These are phyloP conservation scores for Septoria linicola DNA, from an alignment of 2,329 filamentous ascomycete genomes.

Conservation along the genomic window DNA sequence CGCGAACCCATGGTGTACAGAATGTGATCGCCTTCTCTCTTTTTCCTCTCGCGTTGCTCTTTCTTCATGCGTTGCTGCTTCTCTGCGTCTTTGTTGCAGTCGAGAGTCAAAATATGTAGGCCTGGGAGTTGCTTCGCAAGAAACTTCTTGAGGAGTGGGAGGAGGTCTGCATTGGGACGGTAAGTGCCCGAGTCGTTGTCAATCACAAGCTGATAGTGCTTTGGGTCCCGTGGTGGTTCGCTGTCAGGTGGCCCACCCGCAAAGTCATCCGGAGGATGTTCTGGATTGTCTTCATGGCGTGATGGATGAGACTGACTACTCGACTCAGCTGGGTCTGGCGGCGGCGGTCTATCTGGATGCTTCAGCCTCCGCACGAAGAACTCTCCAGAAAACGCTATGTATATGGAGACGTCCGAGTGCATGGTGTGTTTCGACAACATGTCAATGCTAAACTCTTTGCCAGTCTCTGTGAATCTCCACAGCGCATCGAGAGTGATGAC, in stretches of 20 bases:
- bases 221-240: conserved; percentile 53
- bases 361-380: conserved; percentile 79
- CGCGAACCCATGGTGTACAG: conserved; percentile 55
- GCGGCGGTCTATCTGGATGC: conserved; percentile 43
- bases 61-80: conserved; percentile 72
- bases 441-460: conserved; percentile 92
- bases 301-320: conserved; percentile 46
- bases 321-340: conserved; percentile 48
- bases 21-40: conserved; percentile 55
- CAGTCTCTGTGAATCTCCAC: conserved; percentile 90
- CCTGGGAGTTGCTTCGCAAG: conserved; percentile 73
- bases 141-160: conserved; percentile 70
- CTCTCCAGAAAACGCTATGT: conserved; percentile 88
- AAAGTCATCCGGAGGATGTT: conserved; percentile 55
- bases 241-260: conserved; percentile 45
- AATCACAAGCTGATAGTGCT: conserved; percentile 79
- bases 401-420: conserved; percentile 89
- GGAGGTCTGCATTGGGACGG: conserved; percentile 73
- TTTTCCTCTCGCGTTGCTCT: conserved; percentile 72
- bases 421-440: conserved; percentile 93
- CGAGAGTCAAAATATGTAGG: conserved; percentile 69
- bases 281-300: conserved; percentile 41
- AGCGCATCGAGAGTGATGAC: conserved; percentile 83
- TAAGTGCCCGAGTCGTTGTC: conserved; percentile 97
- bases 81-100: conserved; percentile 71